Percentiles rank a stretch among this genome's conserved stretches.
These are phyloP conservation scores for Coleophoma cylindrospora DNA, from an alignment of 2,329 filamentous ascomycete species.

Conservation along the genomic window DNA sequence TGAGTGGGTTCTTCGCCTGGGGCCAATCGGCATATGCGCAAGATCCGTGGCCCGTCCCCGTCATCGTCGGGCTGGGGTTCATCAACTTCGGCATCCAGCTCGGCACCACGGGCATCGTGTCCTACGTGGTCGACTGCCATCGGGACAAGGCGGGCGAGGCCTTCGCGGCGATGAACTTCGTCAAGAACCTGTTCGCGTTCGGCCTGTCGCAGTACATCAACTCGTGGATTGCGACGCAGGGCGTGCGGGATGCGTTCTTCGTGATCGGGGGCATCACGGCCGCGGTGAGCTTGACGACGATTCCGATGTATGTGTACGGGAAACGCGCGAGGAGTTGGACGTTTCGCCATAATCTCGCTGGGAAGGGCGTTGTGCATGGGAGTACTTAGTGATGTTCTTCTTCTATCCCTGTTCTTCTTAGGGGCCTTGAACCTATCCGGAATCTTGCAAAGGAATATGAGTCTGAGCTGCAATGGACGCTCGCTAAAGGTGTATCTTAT, in stretches of 20 bases:
- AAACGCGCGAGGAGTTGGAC: slow-evolving; percentile 24
- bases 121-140: slow-evolving; percentile 35
- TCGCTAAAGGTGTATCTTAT: no score
- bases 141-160: slow-evolving; percentile 33
- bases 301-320: slow-evolving; percentile 23
- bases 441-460: no score
- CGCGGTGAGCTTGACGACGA: slow-evolving; percentile 12
- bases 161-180: slow-evolving; percentile 34
- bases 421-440: no score
- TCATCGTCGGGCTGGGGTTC: slow-evolving; percentile 27
- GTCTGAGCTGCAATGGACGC: no score
- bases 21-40: slow-evolving; percentile 25
- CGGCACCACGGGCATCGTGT: slow-evolving; percentile 30
- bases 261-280: slow-evolving; percentile 8
- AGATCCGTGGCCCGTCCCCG: slow-evolving; percentile 27
- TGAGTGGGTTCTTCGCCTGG: slow-evolving; percentile 33
- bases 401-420: no score
- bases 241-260: slow-evolving; percentile 15
- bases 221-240: slow-evolving; percentile 20
- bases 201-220: slow-evolving; percentile 17
- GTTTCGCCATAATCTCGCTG: slow-evolving; percentile 8
- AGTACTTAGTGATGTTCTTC: no score
- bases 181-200: slow-evolving; percentile 33
- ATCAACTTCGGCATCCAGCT: slow-evolving; percentile 32
- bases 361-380: slow-evolving; percentile 1